Conservation (phyloP, 2,329 filamentous ascomycete species). For the Colletotrichum graminicola region DNA sequence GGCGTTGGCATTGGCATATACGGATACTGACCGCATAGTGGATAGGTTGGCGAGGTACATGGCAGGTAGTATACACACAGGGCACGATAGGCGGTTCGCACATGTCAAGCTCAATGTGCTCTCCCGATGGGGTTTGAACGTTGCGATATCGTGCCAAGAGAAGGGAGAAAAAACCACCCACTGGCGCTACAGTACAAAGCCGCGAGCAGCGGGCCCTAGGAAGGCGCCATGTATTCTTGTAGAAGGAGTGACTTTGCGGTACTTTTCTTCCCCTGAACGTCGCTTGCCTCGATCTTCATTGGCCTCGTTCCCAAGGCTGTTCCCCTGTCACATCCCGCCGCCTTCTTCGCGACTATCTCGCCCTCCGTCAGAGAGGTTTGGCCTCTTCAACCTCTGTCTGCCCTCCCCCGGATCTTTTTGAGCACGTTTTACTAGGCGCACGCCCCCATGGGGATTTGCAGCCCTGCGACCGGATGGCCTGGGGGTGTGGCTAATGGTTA, state of each 20-base stretch:
- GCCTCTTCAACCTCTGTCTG: not conserved
- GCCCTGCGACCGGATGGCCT: slow-evolving; percentile 24
- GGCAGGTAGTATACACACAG: slow-evolving; percentile 9
- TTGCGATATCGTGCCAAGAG: slow-evolving; percentile 1
- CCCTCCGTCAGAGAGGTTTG: slow-evolving; percentile 24
- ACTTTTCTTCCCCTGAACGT: not conserved
- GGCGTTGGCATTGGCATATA: not conserved
- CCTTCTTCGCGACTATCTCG: slow-evolving; percentile 31
- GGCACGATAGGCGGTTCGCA: not conserved
- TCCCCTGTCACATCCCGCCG: slow-evolving; percentile 31
- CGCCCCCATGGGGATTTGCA: slow-evolving; percentile 18
- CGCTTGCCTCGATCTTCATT: not conserved
- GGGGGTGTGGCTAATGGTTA: not conserved
- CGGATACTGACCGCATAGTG: not conserved
- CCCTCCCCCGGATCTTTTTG: slow-evolving; percentile 28
- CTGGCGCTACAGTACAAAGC: not conserved
- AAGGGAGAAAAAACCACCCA: not conserved
- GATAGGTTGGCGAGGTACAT: too few relatives aligned
- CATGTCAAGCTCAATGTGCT: not conserved
- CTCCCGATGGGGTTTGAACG: not conserved
- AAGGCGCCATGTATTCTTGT: slow-evolving; percentile 8
- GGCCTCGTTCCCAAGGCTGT: not conserved
- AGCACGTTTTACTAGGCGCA: slow-evolving; percentile 39
- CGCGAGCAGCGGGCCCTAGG: not conserved
- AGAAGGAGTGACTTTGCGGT: slow-evolving; percentile 15